Evolutionary conservation across 139 green algal genomes (phyloP), one percentile per base, ranked within the genome.

Genomic region (Ettlia oleoabundans): DNA sequence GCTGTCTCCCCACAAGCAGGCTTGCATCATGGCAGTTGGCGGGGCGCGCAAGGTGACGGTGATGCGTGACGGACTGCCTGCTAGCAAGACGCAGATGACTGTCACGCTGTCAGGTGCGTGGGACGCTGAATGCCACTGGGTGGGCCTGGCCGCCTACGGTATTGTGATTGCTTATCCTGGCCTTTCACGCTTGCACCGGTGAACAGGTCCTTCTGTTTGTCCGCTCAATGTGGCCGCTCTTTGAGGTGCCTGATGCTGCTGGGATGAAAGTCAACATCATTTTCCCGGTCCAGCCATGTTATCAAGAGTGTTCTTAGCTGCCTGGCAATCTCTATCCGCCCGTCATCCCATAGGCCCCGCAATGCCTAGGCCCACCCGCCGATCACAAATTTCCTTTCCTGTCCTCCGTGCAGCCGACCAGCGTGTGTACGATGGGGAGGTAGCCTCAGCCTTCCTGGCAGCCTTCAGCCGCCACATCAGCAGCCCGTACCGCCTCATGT

Each of bases 371-470:
- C 18, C 55, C 21, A 5, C 21, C 30, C 18, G 18, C 55, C 55
- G 5, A 28, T 28, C 55, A 28, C 55, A 32, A 15, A 15, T n/a
- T 65, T n/a, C 55, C 37, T 4, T 37, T 4, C 37, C 5, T 52
- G 66, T 41, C 26, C 40, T 4, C 26, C 1, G 1, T 15, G 30
- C 75, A 71, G 94, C 92, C 21, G 96, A 99, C 84, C 84, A 96
- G 74, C 85, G 96, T 0, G 93, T 98, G 37, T 94, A 96, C 69
- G 95, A 98, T 82, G 95, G 91, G 21, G 91, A 93, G 35, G 76
- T 97, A 35, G 92, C 91, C 8, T 86, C 88, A 2, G 55, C 84
- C 32, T 96, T 98, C 77, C 86, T 98, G 77, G 81, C 88, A 13
- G 89, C 92, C 4, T 99, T 98, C 78, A 88, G 86, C 47, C 53